Percentiles rank a stretch among this genome's conserved stretches.
Evolutionary conservation across 2,329 filamentous ascomycete genomes (phyloP).

Genomic region (Aspergillus floridensis): DNA sequence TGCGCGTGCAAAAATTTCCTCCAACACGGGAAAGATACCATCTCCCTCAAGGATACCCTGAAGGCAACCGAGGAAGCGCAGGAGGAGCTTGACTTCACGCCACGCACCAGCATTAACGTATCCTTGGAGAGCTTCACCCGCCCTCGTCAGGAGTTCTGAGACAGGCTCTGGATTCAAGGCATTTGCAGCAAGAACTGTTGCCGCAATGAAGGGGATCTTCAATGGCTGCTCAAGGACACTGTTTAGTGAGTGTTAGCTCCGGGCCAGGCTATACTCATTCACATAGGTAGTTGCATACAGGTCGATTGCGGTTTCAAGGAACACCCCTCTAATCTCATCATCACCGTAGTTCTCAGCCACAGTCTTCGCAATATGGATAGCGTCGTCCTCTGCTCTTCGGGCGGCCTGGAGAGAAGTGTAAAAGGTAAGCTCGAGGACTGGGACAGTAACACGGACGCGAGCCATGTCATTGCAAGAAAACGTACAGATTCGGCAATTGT

Average conservation of each 20-base stretch:
- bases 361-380: constrained; percentile 69
- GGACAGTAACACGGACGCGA: not conserved
- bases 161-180: constrained; percentile 72
- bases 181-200: constrained; percentile 77
- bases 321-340: constrained; percentile 69
- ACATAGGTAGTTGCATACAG: constrained; percentile 51
- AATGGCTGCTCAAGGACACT: constrained; percentile 84
- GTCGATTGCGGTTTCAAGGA: constrained; percentile 71
- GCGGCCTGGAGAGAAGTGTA: constrained; percentile 51
- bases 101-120: constrained; percentile 72
- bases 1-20: constrained; percentile 88
- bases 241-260: constrained; percentile 11
- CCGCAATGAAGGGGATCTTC: constrained; percentile 93
- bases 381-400: constrained; percentile 75
- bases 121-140: constrained; percentile 61
- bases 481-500: constrained; percentile 72
- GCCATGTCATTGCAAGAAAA: constrained; percentile 8
- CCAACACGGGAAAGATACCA: constrained; percentile 78
- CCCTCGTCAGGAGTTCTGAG: constrained; percentile 64
- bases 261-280: not conserved
- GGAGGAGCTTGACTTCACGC: constrained; percentile 84
- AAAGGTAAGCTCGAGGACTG: constrained; percentile 12
- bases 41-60: constrained; percentile 78
- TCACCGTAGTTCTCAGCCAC: constrained; percentile 85
- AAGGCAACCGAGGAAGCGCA: constrained; percentile 86